These are phyloP conservation scores for Caryopteris hybrid DNA, from an alignment of 305 asterid genomes.

Conservation along the genomic window DNA sequence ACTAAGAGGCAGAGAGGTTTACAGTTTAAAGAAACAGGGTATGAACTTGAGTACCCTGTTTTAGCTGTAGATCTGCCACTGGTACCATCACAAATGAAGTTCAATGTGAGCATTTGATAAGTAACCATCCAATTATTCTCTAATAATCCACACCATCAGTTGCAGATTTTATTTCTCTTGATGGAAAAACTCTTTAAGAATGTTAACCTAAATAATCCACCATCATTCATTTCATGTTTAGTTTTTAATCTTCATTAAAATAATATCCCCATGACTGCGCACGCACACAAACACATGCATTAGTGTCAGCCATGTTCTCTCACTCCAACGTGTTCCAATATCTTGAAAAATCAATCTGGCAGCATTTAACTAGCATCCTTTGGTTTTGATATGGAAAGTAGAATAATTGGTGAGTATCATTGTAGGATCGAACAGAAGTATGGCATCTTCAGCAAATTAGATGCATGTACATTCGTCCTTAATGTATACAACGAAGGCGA, in stretches of 20 bases:
- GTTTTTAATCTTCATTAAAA: too few species aligned
- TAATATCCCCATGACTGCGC: too few species aligned
- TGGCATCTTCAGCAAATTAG: constrained; percentile 86
- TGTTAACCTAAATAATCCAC: neutral
- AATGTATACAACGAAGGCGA: constrained; percentile 78
- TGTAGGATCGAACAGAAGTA: constrained; percentile 84
- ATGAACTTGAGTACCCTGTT: too few species aligned
- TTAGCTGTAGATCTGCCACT: too few species aligned
- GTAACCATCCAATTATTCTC: neutral
- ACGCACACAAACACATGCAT: neutral
- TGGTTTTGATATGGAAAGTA: constrained; percentile 1
- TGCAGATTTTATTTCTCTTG: neutral
- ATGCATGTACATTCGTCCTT: constrained; percentile 80
- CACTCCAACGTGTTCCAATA: constrained; percentile 12
- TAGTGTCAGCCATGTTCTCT: neutral
- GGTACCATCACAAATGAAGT: too few species aligned
- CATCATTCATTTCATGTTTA: neutral
- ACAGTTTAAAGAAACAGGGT: too few species aligned
- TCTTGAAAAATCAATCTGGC: constrained; percentile 15
- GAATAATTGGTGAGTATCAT: constrained; percentile 18
- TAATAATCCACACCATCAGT: neutral
- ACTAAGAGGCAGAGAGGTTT: too few species aligned
- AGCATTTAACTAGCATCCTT: constrained; percentile 11
- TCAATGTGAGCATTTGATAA: neutral
- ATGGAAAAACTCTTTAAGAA: neutral